Percentiles rank a stretch among this genome's conserved stretches.
These are phyloP conservation scores for Russula vinacea DNA, from an alignment of 768 basidiomycete species.

Conservation along the genomic window DNA sequence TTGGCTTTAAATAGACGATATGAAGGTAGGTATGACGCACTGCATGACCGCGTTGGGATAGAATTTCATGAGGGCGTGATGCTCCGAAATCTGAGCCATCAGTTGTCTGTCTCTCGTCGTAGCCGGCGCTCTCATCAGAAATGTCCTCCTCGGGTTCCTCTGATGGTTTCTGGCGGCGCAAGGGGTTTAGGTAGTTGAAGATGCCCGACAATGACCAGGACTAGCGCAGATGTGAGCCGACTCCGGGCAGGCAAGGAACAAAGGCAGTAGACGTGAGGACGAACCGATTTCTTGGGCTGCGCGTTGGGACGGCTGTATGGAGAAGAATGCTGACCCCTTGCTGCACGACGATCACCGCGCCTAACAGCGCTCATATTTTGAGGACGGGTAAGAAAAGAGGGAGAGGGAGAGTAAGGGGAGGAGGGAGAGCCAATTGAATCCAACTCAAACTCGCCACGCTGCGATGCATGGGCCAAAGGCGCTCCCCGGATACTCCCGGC, in stretches of 20 bases:
- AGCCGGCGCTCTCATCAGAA: conserved; percentile 12
- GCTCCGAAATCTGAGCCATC: conserved; percentile 11
- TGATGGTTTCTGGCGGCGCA: conserved; percentile 35
- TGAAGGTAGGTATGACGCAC: conserved; percentile 15
- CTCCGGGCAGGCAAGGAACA: conserved; percentile 21
- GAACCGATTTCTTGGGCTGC: conserved; percentile 49
- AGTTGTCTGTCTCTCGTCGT: conserved; percentile 18
- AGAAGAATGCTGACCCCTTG: conserved; percentile 37
- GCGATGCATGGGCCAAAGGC: conserved; percentile 1
- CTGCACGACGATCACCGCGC: conserved; percentile 36
- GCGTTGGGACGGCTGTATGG: conserved; percentile 52
- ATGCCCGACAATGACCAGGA: conserved; percentile 52
- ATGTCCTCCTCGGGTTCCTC: conserved; percentile 24
- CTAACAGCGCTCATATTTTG: conserved; percentile 57
- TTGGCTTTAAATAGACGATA: not conserved
- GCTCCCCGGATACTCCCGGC: conserved; percentile 17
- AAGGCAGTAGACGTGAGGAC: conserved; percentile 28
- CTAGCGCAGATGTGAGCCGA: conserved; percentile 35
- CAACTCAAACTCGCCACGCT: conserved; percentile 10
- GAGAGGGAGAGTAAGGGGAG: not conserved
- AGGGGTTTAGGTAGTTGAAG: conserved; percentile 51
- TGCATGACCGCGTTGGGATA: conserved; percentile 27
- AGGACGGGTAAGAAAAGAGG: not conserved
- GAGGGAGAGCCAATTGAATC: not conserved
- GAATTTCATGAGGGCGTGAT: conserved; percentile 26